phyloP scores from a whole-genome alignment of 441 rosid genomes.

The Hura crepitans region DNA sequence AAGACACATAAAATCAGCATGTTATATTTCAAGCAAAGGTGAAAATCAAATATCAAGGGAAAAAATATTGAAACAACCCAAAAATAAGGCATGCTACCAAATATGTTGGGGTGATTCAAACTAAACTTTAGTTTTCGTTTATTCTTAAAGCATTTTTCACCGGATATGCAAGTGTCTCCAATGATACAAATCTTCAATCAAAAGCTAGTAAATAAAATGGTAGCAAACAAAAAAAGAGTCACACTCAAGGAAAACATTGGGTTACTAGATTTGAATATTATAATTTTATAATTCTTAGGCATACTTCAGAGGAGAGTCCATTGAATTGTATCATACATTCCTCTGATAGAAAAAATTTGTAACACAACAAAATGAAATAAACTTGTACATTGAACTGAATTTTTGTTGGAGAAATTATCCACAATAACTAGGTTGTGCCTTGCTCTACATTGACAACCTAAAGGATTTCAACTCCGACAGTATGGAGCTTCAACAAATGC shows the following conservation, averaged over 20 bases:
- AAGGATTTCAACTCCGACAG: background rate
- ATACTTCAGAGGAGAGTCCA: background rate
- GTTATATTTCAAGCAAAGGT: background rate
- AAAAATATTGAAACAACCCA: background rate
- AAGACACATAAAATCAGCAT: slow-evolving; percentile 11
- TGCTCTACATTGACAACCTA: background rate
- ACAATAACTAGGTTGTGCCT: background rate
- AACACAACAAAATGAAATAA: background rate
- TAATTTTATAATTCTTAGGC: background rate
- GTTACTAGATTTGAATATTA: no score
- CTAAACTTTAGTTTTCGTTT: background rate
- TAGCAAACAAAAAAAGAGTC: background rate
- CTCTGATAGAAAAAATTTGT: background rate
- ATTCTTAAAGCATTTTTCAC: background rate
- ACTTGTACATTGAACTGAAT: background rate
- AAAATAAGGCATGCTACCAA: background rate
- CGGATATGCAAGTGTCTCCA: background rate
- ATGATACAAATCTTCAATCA: background rate
- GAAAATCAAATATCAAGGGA: background rate
- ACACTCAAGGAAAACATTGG: background rate
- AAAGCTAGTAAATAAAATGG: background rate
- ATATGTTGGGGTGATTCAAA: background rate
- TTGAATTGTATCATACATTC: background rate
- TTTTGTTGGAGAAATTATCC: background rate
- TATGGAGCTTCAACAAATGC: background rate